A percentile compares a stretch with the other conserved stretches of the same genome.
phyloP scores from a whole-genome alignment of 331 rosid genomes.

The Pyracantha coccinea region DNA sequence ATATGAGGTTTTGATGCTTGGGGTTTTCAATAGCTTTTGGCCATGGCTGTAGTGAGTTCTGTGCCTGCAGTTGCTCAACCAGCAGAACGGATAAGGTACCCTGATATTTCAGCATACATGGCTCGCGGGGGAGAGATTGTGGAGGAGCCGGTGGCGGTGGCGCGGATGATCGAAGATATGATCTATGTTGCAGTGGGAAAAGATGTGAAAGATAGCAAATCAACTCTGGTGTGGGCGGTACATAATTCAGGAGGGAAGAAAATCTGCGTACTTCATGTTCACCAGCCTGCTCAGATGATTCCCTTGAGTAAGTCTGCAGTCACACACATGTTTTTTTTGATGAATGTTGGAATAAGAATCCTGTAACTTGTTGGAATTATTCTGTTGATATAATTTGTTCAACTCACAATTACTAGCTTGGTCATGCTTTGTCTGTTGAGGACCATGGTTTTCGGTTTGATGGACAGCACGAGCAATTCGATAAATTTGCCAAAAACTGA shows the following conservation, averaged over 20 bases:
- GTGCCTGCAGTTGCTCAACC: slow-evolving; percentile 19
- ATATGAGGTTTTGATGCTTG: background rate
- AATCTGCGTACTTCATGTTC: slow-evolving; percentile 57
- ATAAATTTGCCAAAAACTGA: background rate
- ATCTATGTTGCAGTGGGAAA: slow-evolving; percentile 48
- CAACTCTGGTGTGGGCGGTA: slow-evolving; percentile 55
- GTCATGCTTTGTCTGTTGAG: slow-evolving; percentile 1
- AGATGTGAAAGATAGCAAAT: slow-evolving; percentile 51
- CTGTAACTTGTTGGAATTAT: background rate
- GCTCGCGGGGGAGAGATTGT: slow-evolving; percentile 28
- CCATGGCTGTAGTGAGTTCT: slow-evolving; percentile 26
- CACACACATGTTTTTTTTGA: background rate
- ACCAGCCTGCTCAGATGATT: slow-evolving; percentile 57
- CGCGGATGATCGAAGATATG: slow-evolving; percentile 28
- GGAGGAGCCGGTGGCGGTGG: slow-evolving; percentile 27
- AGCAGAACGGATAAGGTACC: slow-evolving; percentile 23
- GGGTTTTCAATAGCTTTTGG: background rate
- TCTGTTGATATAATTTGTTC: no score
- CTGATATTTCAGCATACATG: slow-evolving; percentile 24
- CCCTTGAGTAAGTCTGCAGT: slow-evolving; percentile 53
- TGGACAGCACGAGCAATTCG: background rate
- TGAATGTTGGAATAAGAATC: background rate
- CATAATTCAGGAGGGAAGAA: slow-evolving; percentile 65
- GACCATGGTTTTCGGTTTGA: background rate
- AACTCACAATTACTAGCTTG: background rate